Evolutionary conservation across 2,329 filamentous ascomycete species (phyloP).

Genomic region (Cercospora beticola): DNA sequence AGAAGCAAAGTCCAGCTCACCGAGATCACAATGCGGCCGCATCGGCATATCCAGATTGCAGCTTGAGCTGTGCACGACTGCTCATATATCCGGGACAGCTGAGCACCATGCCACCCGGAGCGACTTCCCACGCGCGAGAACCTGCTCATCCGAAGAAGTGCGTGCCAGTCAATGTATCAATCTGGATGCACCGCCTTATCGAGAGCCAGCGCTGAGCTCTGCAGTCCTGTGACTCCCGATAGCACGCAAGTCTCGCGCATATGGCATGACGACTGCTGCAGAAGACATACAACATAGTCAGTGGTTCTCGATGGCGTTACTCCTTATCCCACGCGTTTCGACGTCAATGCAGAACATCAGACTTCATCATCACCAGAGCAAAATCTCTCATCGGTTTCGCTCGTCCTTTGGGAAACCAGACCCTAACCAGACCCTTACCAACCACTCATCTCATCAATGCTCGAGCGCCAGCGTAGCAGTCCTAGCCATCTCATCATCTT

Average conservation of each 20-base stretch:
- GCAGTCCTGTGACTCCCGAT: neutral
- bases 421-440: neutral
- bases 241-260: neutral
- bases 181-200: neutral
- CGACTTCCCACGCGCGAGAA: neutral
- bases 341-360: neutral
- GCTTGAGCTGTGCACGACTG: neutral
- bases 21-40: neutral
- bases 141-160: neutral
- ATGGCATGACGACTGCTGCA: neutral
- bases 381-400: neutral
- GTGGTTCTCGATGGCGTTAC: neutral
- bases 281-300: neutral
- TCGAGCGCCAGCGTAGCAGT: slow-evolving; percentile 31
- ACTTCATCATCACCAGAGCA: neutral
- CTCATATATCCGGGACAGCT: neutral
- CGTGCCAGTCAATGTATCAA: neutral
- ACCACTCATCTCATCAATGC: slow-evolving; percentile 2
- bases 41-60: neutral
- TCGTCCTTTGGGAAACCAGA: neutral
- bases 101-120: neutral
- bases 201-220: neutral
- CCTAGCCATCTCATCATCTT: slow-evolving; percentile 32
- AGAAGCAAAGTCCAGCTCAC: neutral
- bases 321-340: neutral